phyloP scores from a whole-genome alignment of 345 rosid species.

The Gossypium raimondii region DNA sequence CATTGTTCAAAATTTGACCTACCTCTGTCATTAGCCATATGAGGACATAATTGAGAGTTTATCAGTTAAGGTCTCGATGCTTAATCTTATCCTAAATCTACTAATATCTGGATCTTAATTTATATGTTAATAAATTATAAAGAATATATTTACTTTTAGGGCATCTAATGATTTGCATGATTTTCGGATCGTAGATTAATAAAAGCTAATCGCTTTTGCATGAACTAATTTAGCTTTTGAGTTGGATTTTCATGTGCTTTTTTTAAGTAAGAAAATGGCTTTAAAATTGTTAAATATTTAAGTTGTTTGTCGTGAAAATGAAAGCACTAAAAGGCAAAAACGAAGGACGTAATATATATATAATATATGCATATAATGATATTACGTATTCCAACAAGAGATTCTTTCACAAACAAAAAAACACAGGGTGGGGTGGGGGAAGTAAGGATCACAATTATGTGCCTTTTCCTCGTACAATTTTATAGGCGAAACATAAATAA shows the following conservation, averaged over 20 bases:
- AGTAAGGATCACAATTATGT: neutral
- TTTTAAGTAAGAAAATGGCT: no score
- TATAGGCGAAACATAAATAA: neutral
- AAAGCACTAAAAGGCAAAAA: neutral
- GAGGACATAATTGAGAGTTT: neutral
- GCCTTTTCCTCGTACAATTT: slow-evolving; percentile 12
- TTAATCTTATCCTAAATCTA: slow-evolving; percentile 18
- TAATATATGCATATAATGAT: neutral
- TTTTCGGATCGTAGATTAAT: no score
- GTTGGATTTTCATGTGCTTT: neutral
- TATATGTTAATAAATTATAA: neutral
- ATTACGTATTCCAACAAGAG: neutral
- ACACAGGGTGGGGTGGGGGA: neutral
- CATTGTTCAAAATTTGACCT: neutral
- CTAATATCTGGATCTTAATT: neutral
- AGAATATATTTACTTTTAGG: neutral
- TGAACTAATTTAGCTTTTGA: neutral
- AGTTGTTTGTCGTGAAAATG: neutral
- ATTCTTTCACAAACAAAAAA: neutral
- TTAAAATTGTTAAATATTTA: neutral
- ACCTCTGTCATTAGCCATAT: neutral
- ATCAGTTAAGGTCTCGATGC: slow-evolving; percentile 7
- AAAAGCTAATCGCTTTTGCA: neutral
- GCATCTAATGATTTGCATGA: slow-evolving; percentile 1
- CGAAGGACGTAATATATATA: neutral